Percentiles rank a stretch among this genome's conserved stretches.
These are phyloP conservation scores for Thelonectria discophora DNA, from an alignment of 2,329 filamentous ascomycete species.

Conservation along the genomic window DNA sequence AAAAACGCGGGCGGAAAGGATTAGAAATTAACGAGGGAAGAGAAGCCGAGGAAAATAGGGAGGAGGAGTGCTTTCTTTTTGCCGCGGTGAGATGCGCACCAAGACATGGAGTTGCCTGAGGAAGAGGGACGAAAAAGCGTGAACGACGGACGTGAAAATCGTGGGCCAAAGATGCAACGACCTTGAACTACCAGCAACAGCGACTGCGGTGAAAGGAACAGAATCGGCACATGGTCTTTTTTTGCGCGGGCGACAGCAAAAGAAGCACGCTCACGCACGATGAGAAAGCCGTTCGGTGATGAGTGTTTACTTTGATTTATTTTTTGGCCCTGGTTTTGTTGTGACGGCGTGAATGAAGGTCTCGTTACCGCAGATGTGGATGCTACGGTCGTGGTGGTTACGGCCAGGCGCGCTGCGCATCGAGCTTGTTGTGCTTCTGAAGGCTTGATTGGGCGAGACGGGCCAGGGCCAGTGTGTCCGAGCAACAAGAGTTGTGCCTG, in stretches of 20 bases:
- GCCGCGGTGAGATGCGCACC: conserved; percentile 4
- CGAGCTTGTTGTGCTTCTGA: conserved; percentile 34
- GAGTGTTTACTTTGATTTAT: conserved; percentile 3
- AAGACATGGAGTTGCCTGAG: conserved; percentile 3
- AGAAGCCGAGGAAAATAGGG: conserved; percentile 17
- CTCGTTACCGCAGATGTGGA: conserved; percentile 13
- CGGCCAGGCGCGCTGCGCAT: conserved; percentile 35
- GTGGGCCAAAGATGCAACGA: conserved; percentile 28
- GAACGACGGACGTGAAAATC: conserved; percentile 26
- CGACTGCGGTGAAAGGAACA: conserved; percentile 29
- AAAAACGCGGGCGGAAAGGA: conserved; percentile 28
- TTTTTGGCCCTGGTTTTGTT: conserved; percentile 1
- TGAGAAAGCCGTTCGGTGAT: background rate
- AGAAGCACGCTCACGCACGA: conserved; percentile 14
- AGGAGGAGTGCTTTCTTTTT: conserved; percentile 5
- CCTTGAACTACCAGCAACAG: conserved; percentile 33
- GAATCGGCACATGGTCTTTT: conserved; percentile 38
- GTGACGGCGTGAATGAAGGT: conserved; percentile 27
- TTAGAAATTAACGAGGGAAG: conserved; percentile 36
- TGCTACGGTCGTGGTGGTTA: conserved; percentile 31
- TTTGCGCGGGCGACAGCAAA: conserved; percentile 26
- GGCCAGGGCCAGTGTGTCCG: conserved; percentile 28
- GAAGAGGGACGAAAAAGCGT: conserved; percentile 11
- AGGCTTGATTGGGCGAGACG: conserved; percentile 28
- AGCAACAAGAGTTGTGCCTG: conserved; percentile 39